Percentiles rank a stretch among this genome's conserved stretches.
These are phyloP conservation scores for Lodderomyces pseudojiufengensis DNA, from an alignment of 1,139 yeast species.

Conservation along the genomic window DNA sequence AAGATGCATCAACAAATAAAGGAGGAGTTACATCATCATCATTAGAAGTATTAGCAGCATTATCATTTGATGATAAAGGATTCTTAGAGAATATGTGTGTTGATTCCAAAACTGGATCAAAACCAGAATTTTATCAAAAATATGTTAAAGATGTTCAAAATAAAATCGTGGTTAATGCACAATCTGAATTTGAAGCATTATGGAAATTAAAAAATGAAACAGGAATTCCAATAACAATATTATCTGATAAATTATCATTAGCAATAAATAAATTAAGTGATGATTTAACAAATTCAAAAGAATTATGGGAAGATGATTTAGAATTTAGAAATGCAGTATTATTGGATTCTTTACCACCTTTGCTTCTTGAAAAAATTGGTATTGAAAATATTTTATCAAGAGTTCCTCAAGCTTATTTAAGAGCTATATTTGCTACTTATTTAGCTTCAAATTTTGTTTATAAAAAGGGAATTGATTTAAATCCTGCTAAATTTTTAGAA, in stretches of 20 bases:
- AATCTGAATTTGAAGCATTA: constrained; percentile 78
- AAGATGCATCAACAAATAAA: constrained; percentile 96
- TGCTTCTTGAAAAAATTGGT: constrained; percentile 72
- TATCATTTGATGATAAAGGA: constrained; percentile 82
- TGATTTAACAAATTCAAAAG: constrained; percentile 77
- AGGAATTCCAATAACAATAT: constrained; percentile 68
- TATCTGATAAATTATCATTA: constrained; percentile 80
- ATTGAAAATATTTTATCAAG: constrained; percentile 65
- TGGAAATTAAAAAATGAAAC: constrained; percentile 73
- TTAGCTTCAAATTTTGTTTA: constrained; percentile 89
- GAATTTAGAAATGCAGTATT: constrained; percentile 76
- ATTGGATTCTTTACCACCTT: constrained; percentile 72
- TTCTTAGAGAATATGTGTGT: constrained; percentile 78
- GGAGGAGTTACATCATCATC: constrained; percentile 99
- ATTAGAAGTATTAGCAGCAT: constrained; percentile 89
- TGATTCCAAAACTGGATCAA: constrained; percentile 43
- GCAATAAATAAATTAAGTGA: constrained; percentile 89
- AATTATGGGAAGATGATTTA: constrained; percentile 79
- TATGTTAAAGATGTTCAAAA: constrained; percentile 84
- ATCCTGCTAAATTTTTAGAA: constrained; percentile 81
- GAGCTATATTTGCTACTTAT: constrained; percentile 87
- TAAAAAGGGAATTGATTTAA: constrained; percentile 75
- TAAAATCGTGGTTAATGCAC: constrained; percentile 73
- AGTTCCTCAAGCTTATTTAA: constrained; percentile 84
- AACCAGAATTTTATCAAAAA: constrained; percentile 72